Conservation (phyloP, 352 stramenopile genomes). For the Phytophthora vignae region DNA sequence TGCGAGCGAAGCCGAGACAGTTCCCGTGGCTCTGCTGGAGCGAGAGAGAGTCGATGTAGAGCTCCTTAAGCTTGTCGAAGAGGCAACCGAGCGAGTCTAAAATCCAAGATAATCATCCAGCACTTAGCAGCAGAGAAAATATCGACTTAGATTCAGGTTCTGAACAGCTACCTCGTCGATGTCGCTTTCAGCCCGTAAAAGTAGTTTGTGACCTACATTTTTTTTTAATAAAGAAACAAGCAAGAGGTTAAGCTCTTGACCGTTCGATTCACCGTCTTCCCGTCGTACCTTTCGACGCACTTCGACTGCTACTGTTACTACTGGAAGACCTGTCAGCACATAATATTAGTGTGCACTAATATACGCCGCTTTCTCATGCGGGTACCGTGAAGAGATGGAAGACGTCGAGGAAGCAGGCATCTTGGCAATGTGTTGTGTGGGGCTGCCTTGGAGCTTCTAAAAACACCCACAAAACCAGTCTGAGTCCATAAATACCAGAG, state of each 20-base stretch:
- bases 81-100: constrained; percentile 18
- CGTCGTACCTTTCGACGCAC: background rate
- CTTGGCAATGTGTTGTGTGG: background rate
- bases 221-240: background rate
- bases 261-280: background rate
- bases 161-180: constrained; percentile 9
- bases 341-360: background rate
- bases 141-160: background rate
- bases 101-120: background rate
- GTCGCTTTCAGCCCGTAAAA: constrained; percentile 17
- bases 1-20: constrained; percentile 29
- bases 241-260: background rate
- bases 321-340: background rate
- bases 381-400: background rate
- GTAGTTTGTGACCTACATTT: constrained; percentile 3
- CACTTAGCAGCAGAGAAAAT: background rate
- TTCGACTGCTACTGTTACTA: background rate
- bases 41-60: constrained; percentile 12
- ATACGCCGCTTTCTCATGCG: background rate
- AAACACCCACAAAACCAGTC: too few relatives aligned
- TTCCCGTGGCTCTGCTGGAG: constrained; percentile 1
- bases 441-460: too few relatives aligned
- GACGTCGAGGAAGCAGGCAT: background rate
- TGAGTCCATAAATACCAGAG: too few relatives aligned
- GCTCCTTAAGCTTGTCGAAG: constrained; percentile 16